Base-by-base conservation (phyloP, 2,329 filamentous ascomycete genomes). In the Paraconiothyrium brasiliense region DNA sequence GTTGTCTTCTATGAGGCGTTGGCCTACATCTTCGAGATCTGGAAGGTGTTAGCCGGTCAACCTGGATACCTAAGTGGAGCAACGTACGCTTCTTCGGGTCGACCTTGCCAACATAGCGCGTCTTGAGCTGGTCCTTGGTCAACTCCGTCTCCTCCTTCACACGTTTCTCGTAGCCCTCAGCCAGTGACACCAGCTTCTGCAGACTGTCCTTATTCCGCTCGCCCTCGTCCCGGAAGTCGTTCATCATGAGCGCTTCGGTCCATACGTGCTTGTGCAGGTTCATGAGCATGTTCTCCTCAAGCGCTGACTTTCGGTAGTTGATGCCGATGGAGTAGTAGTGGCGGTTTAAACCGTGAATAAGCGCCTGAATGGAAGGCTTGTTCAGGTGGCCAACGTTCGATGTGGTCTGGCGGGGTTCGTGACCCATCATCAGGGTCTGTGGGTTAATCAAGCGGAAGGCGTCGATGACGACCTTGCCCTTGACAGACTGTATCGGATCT, bases 271-370 rank as follows among this genome's bases (percentile, higher is more conserved):
- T 99, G 87, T 99, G 95, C 68, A 99, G 84, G 79, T 99, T 99
- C 96, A 99, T 99, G 74, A 99, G 82, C 95, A 99, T 99, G 81
- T 97, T 98, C 85, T 99, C 96, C 80, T 99, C 95, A 54, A 99
- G 85, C 0, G 93, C 94, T 0, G 94, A 97, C 85, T 99, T 99
- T 77, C 94, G 87, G 82, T 99, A 99, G 82, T 97, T 94, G 83
- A 99, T 98, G 62, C 89, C 94, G 77, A 99, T 99, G 72, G 93
- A 97, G 86, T 99, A 99, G 86, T 99, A 99, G 84, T 99, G 95
- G 75, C 95, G 87, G 84, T 99, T 99, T 48, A 99, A 87, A 61
- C 95, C 95, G 81, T 99, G 95, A 67, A 99, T 99, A 60, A 99
- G 90, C 39, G 96, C 94, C 83, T 99, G 96, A 68, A 99, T 99